Conservation (phyloP, 805 yeast genomes). For the Candida boidinii region DNA sequence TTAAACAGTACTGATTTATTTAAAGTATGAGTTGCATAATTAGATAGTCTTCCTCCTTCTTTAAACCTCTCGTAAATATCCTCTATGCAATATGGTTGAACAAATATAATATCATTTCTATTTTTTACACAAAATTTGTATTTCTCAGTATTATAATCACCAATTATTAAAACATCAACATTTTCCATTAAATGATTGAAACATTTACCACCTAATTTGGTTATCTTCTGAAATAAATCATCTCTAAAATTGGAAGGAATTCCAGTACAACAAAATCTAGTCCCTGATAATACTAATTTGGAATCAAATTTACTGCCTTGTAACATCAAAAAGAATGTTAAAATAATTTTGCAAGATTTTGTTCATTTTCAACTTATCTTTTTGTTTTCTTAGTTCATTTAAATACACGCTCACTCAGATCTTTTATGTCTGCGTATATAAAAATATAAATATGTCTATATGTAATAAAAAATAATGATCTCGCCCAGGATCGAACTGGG, state of each 20-base stretch:
- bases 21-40: slow-evolving; percentile 6
- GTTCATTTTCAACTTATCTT: too few relatives aligned
- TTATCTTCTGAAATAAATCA: slow-evolving; percentile 35
- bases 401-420: too few relatives aligned
- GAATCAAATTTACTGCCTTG: slow-evolving; percentile 2
- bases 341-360: slow-evolving; percentile 7
- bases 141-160: slow-evolving; percentile 47
- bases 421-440: too few relatives aligned
- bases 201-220: slow-evolving; percentile 51
- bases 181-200: slow-evolving; percentile 53
- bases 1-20: too few relatives aligned
- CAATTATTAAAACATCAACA: slow-evolving; percentile 52
- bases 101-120: slow-evolving; percentile 49
- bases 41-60: neutral
- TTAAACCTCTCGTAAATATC: slow-evolving; percentile 2
- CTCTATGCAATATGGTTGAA: slow-evolving; percentile 38
- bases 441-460: too few relatives aligned
- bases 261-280: slow-evolving; percentile 52
- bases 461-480: too few relatives aligned
- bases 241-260: slow-evolving; percentile 31
- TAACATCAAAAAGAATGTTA: neutral
- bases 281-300: slow-evolving; percentile 32
- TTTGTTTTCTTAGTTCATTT: too few relatives aligned
- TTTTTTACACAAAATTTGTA: slow-evolving; percentile 40
- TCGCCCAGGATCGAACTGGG: slow-evolving; percentile 99